Conservation (phyloP, 805 yeast genomes). For the Ogataea sp. region DNA sequence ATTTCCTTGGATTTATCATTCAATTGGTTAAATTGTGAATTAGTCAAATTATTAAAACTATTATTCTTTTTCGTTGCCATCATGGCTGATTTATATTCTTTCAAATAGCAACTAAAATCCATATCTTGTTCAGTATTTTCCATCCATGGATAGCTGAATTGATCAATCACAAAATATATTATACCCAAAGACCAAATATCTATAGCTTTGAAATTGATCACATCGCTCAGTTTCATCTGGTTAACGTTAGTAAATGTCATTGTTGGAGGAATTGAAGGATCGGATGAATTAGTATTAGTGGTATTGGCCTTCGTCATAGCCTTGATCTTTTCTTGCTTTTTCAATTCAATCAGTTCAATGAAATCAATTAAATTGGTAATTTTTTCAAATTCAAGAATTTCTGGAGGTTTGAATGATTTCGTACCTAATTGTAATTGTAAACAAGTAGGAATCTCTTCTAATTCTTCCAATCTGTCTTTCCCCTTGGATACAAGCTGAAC, state of each 20-base stretch:
- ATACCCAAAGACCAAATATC: slow-evolving; percentile 50
- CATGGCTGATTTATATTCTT: too few species aligned
- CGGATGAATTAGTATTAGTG: too few species aligned
- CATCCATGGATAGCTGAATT: slow-evolving; percentile 42
- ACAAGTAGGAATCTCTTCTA: slow-evolving; percentile 3
- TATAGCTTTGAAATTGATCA: slow-evolving; percentile 25
- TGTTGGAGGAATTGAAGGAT: too few species aligned
- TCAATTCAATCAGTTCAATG: slow-evolving; percentile 6
- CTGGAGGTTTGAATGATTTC: slow-evolving; percentile 48
- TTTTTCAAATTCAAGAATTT: slow-evolving; percentile 23
- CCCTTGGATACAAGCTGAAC: background rate
- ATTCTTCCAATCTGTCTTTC: background rate
- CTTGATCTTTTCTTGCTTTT: slow-evolving; percentile 4
- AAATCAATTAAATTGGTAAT: too few species aligned
- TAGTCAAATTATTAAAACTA: background rate
- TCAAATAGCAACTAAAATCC: slow-evolving; percentile 21
- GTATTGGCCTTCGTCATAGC: background rate
- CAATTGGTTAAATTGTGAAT: too few species aligned
- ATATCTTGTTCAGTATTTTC: slow-evolving; percentile 24
- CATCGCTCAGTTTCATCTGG: background rate
- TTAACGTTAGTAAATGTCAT: too few species aligned
- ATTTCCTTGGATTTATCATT: background rate
- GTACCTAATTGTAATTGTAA: slow-evolving; percentile 36
- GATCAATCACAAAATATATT: slow-evolving; percentile 34
- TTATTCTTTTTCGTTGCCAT: background rate